Base-by-base conservation (phyloP, 2,329 filamentous ascomycete species). In the Sporothrix brunneoviolacea region DNA sequence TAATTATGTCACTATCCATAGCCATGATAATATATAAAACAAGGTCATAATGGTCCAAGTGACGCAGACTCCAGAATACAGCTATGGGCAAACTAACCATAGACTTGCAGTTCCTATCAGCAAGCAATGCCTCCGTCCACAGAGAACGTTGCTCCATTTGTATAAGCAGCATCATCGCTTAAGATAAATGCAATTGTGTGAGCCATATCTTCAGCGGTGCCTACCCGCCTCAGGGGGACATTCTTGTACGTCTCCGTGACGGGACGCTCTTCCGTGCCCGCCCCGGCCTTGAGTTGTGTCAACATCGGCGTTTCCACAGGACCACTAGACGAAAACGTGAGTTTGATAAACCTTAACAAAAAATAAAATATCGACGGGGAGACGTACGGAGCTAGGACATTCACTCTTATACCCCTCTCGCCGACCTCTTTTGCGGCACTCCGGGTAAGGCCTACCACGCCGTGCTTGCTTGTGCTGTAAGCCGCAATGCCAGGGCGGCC, bases 341-440 rank as follows among this genome's bases (percentile, higher is more conserved):
- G n/a, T n/a, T n/a, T n/a, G n/a, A n/a, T n/a, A n/a, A n/a, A n/a
- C n/a, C n/a, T n/a, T n/a, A n/a, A n/a, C n/a, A n/a, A n/a, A n/a
- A n/a, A n/a, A n/a, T n/a, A n/a, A n/a, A n/a, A n/a, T n/a, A n/a
- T n/a, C n/a, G n/a, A n/a, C n/a, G n/a, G n/a, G n/a, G n/a, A n/a
- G n/a, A n/a, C n/a, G n/a, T n/a, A n/a, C 12, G 45, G 45, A 0
- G 46, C 46, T 30, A 51, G 28, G 15, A 69, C 69, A 49, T 77
- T 76, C 50, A 68, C 64, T 9, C 67, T 61, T 44, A 76, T 61
- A 51, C 74, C 70, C 28, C 71, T 65, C 16, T 61, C 56, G 28
- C 72, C 73, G 24, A 61, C 62, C 53, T 68, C 66, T 48, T 66
- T 64, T 19, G 66, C 65, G 9, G 65, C 65, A 1, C 62, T 57